Evolutionary conservation across 2,329 filamentous ascomycete genomes (phyloP).

Genomic region (Aspergillus melleus): DNA sequence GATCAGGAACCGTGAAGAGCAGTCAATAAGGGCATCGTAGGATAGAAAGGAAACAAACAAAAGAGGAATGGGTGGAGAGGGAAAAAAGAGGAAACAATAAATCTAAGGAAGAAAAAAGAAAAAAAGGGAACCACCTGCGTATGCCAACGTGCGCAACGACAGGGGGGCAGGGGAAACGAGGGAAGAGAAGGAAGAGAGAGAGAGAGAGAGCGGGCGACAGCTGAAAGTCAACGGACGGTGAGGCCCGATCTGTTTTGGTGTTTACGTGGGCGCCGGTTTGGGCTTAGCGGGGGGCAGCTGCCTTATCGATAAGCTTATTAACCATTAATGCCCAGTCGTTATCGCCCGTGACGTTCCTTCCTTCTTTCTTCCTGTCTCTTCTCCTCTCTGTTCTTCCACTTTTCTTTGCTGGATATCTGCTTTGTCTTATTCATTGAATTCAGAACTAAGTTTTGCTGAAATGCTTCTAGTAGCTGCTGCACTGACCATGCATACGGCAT

Average conservation of each 20-base stretch:
- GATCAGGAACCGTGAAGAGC: slow-evolving; percentile 8
- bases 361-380: neutral
- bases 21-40: slow-evolving; percentile 7
- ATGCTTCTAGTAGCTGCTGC: neutral
- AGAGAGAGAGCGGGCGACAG: slow-evolving; percentile 5
- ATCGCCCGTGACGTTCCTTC: slow-evolving; percentile 35
- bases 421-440: too few relatives aligned
- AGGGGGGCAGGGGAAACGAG: slow-evolving; percentile 5
- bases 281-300: slow-evolving; percentile 31
- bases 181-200: slow-evolving; percentile 12
- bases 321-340: neutral
- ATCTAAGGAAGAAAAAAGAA: slow-evolving; percentile 5
- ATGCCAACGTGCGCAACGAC: neutral
- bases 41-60: neutral
- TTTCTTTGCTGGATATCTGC: neutral
- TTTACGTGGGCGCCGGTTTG: slow-evolving; percentile 39
- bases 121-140: neutral
- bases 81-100: slow-evolving; percentile 7
- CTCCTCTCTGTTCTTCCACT: slow-evolving; percentile 31
- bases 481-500: neutral
- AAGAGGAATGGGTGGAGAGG: slow-evolving; percentile 8
- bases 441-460: neutral
- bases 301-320: slow-evolving; percentile 46
- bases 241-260: slow-evolving; percentile 38
- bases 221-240: slow-evolving; percentile 26